These are phyloP conservation scores for Ganoderma sinense DNA, from an alignment of 1,284 basidiomycete species.

Conservation along the genomic window DNA sequence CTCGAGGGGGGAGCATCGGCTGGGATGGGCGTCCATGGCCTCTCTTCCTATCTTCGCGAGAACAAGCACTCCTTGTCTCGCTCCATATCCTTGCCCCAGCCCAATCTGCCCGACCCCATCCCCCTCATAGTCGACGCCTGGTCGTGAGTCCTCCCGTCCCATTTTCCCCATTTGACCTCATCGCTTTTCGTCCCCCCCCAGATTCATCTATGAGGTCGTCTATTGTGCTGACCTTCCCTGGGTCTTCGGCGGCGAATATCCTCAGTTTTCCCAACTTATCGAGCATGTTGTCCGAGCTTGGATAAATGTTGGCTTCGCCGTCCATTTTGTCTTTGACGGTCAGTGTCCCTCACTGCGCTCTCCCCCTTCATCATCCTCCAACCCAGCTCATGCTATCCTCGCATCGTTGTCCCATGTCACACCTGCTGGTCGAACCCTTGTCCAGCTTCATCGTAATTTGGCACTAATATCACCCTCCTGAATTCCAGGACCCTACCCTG, in stretches of 20 bases:
- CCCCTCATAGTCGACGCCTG: slow-evolving; percentile 83
- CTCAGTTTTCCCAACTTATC: slow-evolving; percentile 61
- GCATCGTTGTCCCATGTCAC: neutral
- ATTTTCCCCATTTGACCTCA: neutral
- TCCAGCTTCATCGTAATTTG: neutral
- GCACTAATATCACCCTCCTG: neutral
- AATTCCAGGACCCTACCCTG: slow-evolving; percentile 70
- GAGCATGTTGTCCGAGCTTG: slow-evolving; percentile 69
- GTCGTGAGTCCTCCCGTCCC: slow-evolving; percentile 71
- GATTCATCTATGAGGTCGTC: slow-evolving; percentile 82
- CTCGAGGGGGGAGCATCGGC: slow-evolving; percentile 12
- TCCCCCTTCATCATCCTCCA: neutral
- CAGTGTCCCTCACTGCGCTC: slow-evolving; percentile 1
- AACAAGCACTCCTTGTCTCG: slow-evolving; percentile 68
- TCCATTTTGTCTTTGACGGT: slow-evolving; percentile 96
- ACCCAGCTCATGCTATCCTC: neutral
- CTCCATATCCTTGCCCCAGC: slow-evolving; percentile 48
- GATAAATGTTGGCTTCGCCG: slow-evolving; percentile 74
- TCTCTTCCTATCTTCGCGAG: slow-evolving; percentile 82
- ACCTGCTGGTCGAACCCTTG: neutral
- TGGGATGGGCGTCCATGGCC: slow-evolving; percentile 82
- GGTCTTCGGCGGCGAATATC: slow-evolving; percentile 89
- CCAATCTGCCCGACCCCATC: slow-evolving; percentile 15
- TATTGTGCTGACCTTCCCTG: slow-evolving; percentile 73
- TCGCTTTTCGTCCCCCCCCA: slow-evolving; percentile 42